These are phyloP conservation scores for Rhizopogon roseolus DNA, from an alignment of 768 basidiomycete genomes.

Conservation along the genomic window DNA sequence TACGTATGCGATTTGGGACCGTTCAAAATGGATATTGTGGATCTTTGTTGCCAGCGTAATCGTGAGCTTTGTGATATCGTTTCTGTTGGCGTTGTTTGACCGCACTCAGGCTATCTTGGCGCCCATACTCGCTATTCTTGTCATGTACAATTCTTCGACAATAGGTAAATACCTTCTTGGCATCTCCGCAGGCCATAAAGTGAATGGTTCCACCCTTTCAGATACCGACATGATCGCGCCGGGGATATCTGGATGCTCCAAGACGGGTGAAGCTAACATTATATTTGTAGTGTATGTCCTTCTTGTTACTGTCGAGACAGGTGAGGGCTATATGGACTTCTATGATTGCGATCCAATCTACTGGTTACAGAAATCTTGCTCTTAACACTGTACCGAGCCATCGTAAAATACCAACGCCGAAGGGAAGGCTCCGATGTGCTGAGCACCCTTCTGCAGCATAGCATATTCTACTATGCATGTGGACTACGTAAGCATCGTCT, in stretches of 20 bases:
- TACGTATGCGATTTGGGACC: constrained; percentile 1
- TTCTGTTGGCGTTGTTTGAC: background rate
- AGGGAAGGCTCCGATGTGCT: background rate
- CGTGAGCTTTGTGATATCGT: background rate
- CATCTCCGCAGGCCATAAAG: background rate
- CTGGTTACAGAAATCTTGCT: background rate
- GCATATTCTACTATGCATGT: background rate
- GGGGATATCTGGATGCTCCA: background rate
- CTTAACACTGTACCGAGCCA: background rate
- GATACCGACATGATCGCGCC: background rate
- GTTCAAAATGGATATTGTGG: background rate
- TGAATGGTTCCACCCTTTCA: background rate
- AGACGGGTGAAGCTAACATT: background rate
- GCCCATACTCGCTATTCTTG: background rate
- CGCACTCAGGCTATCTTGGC: background rate
- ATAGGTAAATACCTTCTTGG: background rate
- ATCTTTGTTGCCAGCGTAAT: background rate
- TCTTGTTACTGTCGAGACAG: background rate
- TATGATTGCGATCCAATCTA: background rate
- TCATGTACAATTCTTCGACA: background rate
- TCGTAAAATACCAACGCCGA: background rate
- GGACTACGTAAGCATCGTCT: background rate
- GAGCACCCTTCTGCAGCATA: background rate
- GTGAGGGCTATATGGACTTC: background rate
- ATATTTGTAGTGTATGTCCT: background rate